Evolutionary conservation across 2,329 filamentous ascomycete genomes (phyloP).

Genomic region (Talaromyces islandicus): DNA sequence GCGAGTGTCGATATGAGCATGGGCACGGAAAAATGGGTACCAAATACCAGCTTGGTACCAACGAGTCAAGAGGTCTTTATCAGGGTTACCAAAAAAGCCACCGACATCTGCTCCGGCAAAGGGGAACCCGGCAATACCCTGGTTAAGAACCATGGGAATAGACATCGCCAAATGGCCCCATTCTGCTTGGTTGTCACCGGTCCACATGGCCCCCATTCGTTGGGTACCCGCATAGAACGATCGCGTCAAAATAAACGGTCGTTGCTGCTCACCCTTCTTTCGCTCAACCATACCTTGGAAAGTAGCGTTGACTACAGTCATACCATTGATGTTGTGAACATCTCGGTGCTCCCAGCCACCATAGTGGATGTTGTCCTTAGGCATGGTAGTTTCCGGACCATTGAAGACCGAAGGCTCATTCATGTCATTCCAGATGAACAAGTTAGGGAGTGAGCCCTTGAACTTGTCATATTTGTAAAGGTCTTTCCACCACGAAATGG

Average conservation of each 20-base stretch:
- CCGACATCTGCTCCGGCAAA: slow-evolving; percentile 95
- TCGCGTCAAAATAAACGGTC: slow-evolving; percentile 88
- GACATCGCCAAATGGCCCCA: slow-evolving; percentile 89
- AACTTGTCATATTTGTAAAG: slow-evolving; percentile 86
- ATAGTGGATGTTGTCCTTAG: slow-evolving; percentile 91
- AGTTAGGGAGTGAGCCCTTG: slow-evolving; percentile 78
- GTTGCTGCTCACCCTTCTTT: slow-evolving; percentile 75
- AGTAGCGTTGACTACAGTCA: slow-evolving; percentile 94
- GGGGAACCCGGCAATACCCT: slow-evolving; percentile 87
- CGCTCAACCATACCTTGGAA: slow-evolving; percentile 77
- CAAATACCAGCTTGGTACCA: slow-evolving; percentile 98
- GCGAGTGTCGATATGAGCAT: slow-evolving; percentile 94
- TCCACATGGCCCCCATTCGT: slow-evolving; percentile 94
- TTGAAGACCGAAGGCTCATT: slow-evolving; percentile 99
- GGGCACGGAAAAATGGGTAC: slow-evolving; percentile 96
- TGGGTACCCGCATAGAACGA: slow-evolving; percentile 91
- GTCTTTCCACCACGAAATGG: slow-evolving; percentile 81
- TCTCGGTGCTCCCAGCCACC: slow-evolving; percentile 95
- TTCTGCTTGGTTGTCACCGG: slow-evolving; percentile 89
- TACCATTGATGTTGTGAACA: slow-evolving; percentile 88
- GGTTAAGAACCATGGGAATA: slow-evolving; percentile 87
- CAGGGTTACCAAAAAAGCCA: slow-evolving; percentile 96
- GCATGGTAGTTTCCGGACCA: slow-evolving; percentile 96
- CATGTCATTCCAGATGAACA: slow-evolving; percentile 99
- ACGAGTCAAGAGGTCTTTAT: slow-evolving; percentile 80